These are phyloP conservation scores for Mycena polygramma DNA, from an alignment of 768 basidiomycete species.

Conservation along the genomic window DNA sequence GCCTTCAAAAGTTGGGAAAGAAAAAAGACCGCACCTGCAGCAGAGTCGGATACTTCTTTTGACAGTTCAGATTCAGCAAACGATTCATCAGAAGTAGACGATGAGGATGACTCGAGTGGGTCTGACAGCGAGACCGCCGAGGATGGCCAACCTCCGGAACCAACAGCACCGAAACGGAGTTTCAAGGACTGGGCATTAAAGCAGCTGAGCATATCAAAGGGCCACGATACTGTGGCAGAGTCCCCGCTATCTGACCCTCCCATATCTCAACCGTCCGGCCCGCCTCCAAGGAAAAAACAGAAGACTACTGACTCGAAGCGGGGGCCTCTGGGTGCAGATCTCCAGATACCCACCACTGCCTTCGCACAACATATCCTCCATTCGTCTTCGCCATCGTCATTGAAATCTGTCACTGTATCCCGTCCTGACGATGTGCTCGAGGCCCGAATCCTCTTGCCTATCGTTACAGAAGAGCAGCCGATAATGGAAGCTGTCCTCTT, in stretches of 20 bases:
- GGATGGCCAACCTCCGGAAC: slow-evolving; percentile 34
- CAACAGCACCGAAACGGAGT: slow-evolving; percentile 52
- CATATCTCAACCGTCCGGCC: slow-evolving; percentile 37
- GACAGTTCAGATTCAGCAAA: slow-evolving; percentile 86
- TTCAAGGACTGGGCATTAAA: slow-evolving; percentile 95
- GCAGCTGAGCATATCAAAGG: slow-evolving; percentile 71
- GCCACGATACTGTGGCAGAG: slow-evolving; percentile 44
- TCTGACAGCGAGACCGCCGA: slow-evolving; percentile 37
- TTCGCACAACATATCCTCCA: slow-evolving; percentile 66
- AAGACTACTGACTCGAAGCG: slow-evolving; percentile 63
- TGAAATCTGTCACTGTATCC: slow-evolving; percentile 65
- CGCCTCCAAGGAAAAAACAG: slow-evolving; percentile 61
- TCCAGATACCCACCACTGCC: slow-evolving; percentile 75
- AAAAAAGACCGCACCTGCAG: slow-evolving; percentile 43
- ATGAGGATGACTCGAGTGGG: slow-evolving; percentile 36
- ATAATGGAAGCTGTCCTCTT: slow-evolving; percentile 94
- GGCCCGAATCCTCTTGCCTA: slow-evolving; percentile 84
- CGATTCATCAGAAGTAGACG: slow-evolving; percentile 55
- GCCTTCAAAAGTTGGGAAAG: slow-evolving; percentile 65
- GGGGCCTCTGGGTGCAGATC: slow-evolving; percentile 85
- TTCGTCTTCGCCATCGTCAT: slow-evolving; percentile 39
- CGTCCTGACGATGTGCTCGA: slow-evolving; percentile 83
- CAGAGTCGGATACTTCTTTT: slow-evolving; percentile 71
- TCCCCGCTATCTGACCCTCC: slow-evolving; percentile 36
- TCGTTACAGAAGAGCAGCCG: slow-evolving; percentile 92